phyloP scores from a whole-genome alignment of 164 flowering plant genomes.

The Protea cynaroides region DNA sequence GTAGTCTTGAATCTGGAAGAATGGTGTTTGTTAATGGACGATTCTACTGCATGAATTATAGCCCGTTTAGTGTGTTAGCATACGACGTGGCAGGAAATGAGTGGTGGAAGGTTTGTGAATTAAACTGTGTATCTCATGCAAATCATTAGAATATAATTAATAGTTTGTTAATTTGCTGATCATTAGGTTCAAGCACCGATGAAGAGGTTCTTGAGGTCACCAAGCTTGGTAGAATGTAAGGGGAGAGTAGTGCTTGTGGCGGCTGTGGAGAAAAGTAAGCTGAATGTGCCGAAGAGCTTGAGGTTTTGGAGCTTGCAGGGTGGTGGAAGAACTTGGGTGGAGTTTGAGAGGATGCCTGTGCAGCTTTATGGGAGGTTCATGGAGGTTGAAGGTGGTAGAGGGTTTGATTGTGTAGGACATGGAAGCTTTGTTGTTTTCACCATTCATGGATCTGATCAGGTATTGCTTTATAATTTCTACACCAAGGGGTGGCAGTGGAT shows the following conservation, averaged over 20 bases:
- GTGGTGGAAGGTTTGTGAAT: constrained; percentile 78
- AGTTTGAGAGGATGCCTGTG: constrained; percentile 86
- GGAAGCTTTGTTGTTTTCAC: constrained; percentile 60
- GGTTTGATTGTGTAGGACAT: constrained; percentile 73
- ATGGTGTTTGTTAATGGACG: constrained; percentile 45
- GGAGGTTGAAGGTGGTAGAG: constrained; percentile 50
- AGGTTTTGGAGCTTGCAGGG: constrained; percentile 69
- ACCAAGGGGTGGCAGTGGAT: constrained; percentile 78
- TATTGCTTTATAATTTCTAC: constrained; percentile 52
- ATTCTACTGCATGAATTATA: constrained; percentile 86
- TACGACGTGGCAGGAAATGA: constrained; percentile 38
- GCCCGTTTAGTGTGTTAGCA: constrained; percentile 62
- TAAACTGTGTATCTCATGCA: too few relatives aligned
- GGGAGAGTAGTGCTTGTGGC: constrained; percentile 71
- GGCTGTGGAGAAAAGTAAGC: constrained; percentile 89
- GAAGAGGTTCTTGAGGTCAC: constrained; percentile 73
- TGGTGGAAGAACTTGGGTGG: constrained; percentile 62
- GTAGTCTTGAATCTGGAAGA: constrained; percentile 71
- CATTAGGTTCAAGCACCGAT: constrained; percentile 91
- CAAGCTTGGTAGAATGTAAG: constrained; percentile 62
- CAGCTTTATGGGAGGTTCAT: constrained; percentile 57
- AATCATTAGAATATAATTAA: too few relatives aligned
- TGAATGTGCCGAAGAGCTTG: constrained; percentile 76
- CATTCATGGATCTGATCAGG: constrained; percentile 38
- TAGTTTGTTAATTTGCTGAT: too few relatives aligned